Base-by-base conservation (phyloP, 2,329 filamentous ascomycete species). In the Xylariaceae sp. region DNA sequence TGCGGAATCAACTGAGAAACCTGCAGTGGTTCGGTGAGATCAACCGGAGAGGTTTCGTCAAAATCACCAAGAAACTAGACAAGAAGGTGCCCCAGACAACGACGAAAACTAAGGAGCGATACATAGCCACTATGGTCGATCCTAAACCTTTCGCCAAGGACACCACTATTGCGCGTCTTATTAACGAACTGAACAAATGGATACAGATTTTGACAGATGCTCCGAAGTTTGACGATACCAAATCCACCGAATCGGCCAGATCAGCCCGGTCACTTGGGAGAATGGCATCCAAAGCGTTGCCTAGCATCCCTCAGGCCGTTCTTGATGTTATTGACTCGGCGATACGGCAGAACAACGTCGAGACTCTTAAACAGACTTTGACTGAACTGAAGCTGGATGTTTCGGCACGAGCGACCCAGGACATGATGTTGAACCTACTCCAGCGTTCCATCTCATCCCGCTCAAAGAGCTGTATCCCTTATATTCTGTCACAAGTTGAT, bases 1-100 rank as follows among this genome's bases (percentile, higher is more conserved):
- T 97, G 61, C 85, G 94, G 59, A 88, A 87, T 55, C 90, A 95
- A 71, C 77, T 97, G 66, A 84, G 94, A 61, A 97, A 97, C 70
- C 79, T 99, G 55, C 90, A 96, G 73, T 97, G 92, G 92, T 99
- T 97, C 72, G 93, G 92, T 53, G 93, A 97, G 76, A 93, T 97
- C 70, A 99, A 99, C 74, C 85, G 92, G 55, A 83, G 90, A 64
- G 94, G 94, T 1, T 99, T 99, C 70, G 85, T 95, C 73, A 99
- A 99, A 78, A 99, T 99, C 74, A 96, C 94, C 55, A 99, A 99
- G 79, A 99, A 99, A 76, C 79, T 97, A 51, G 94, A 99, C 76
- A 99, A 99, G 78, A 97, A 96, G 77, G 84, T 97, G 2, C 82
- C 88, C 1, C 82, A 84, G 51, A 84, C 86, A 2, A 83, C 87